These are phyloP conservation scores for Articulospora tetracladia DNA, from an alignment of 495 filamentous ascomycete genomes.

Conservation along the genomic window DNA sequence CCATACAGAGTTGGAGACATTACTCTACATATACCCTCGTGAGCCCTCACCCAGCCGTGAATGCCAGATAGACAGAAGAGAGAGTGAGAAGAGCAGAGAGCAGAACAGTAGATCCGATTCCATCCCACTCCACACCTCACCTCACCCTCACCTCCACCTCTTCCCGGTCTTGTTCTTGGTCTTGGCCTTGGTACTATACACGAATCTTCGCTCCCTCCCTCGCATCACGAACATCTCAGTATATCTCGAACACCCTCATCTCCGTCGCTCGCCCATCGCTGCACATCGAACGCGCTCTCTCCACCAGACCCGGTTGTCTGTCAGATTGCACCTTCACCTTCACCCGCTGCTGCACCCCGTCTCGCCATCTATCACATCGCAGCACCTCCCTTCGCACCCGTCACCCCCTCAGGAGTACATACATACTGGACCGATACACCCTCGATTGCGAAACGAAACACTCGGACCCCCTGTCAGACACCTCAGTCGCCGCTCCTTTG, in stretches of 20 bases:
- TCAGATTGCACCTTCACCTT: not conserved
- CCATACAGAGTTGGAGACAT: not conserved
- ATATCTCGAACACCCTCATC: not conserved
- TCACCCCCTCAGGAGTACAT: conserved; percentile 22
- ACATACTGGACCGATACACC: too few species aligned
- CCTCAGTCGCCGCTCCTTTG: not conserved
- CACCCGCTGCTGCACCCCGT: not conserved
- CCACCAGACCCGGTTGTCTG: conserved; percentile 1
- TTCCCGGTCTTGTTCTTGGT: not conserved
- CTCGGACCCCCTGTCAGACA: conserved; percentile 5
- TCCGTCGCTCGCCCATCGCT: too few species aligned
- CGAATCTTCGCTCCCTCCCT: not conserved
- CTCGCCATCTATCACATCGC: conserved; percentile 3
- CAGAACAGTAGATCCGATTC: too few species aligned
- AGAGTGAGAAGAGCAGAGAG: not conserved
- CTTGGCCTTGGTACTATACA: not conserved
- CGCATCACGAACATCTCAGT: not conserved
- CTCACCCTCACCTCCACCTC: not conserved
- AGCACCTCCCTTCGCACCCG: conserved; percentile 1
- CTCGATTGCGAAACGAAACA: conserved; percentile 24
- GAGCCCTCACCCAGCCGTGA: not conserved
- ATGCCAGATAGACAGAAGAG: not conserved
- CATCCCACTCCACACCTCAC: not conserved
- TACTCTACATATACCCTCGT: not conserved
- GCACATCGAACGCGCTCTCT: not conserved